Evolutionary conservation across 2,329 filamentous ascomycete genomes (phyloP).

Genomic region (Scedosporium minutisporum): DNA sequence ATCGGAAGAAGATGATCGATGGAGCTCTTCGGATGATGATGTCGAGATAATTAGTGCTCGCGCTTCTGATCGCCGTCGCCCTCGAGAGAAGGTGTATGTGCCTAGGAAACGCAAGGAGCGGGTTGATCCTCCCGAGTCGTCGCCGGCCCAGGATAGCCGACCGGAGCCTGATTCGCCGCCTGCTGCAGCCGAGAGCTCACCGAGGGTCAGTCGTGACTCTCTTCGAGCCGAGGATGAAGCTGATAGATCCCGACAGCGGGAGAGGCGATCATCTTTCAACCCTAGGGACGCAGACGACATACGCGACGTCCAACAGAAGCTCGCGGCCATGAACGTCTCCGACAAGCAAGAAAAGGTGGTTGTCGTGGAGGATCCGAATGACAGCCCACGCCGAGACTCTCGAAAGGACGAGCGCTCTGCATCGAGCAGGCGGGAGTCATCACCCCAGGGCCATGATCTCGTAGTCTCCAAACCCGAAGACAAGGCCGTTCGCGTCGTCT

Average conservation of each 20-base stretch:
- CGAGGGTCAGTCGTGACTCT: background rate
- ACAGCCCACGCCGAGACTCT: background rate
- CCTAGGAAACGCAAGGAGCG: conserved; percentile 2
- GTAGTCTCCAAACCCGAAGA: conserved; percentile 22
- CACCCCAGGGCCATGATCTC: conserved; percentile 27
- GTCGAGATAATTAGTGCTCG: conserved; percentile 11
- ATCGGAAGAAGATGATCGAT: conserved; percentile 21
- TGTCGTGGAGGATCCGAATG: conserved; percentile 4
- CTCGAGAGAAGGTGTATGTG: conserved; percentile 11
- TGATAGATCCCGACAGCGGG: background rate
- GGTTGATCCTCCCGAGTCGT: background rate
- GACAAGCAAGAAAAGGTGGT: conserved; percentile 4
- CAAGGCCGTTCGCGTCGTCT: conserved; percentile 57
- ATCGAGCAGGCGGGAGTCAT: background rate
- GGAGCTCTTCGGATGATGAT: conserved; percentile 13
- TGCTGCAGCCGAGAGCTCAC: background rate
- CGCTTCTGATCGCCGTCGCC: background rate
- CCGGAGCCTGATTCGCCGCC: background rate
- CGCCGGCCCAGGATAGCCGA: background rate
- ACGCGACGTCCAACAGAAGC: conserved; percentile 38
- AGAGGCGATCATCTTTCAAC: conserved; percentile 28
- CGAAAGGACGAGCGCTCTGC: background rate
- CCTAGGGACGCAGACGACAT: conserved; percentile 43
- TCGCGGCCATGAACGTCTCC: conserved; percentile 30
- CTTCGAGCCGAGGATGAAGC: background rate